Evolutionary conservation across 1,284 basidiomycete species (phyloP), one percentile per base, ranked within the genome.

Genomic region (Pholiota adiposa): DNA sequence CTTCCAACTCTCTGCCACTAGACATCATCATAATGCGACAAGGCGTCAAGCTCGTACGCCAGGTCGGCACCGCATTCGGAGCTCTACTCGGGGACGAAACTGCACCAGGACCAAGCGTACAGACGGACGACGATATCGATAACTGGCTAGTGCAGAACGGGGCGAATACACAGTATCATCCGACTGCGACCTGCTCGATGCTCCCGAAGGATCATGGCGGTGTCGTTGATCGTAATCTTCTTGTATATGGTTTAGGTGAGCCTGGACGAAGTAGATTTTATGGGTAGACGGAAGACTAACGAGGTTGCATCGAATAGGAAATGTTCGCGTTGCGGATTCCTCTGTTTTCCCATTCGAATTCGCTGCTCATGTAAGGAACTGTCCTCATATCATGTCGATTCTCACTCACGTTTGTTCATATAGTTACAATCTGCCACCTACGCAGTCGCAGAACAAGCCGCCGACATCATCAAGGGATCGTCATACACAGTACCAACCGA

Each of bases 21-120:
- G 88, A 92, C 70, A 62, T 80, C 41, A 71, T 74, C 27, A 75
- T 88, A 56, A 74, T 89, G 56, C 81, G 87, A 50, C 83, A 83
- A 64, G 85, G 81, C 3, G 73, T 87, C 66, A 83, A 85, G 67
- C 77, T 85, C 54, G 81, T 80, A 3, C 77, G 83, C 16, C 70
- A 63, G 25, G 67, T 85, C 33, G 79, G 78, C 9, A 59, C 68
- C 29, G 78, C 78, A 1, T 69, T 81, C 18, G 70, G 70, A 11
- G 51, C 59, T 2, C 67, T 65, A 46, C 67, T 82, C 19, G 69
- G 68, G 2, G 62, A 60, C 5, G 81, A 83, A 67, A 64, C 72
- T 3, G 64, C 64, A 2, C 81, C 81, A 0, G 81, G 81, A 0
- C 56, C 73, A 2, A 53, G 43, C 27, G 71, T 79, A 2, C 68